phyloP scores from a whole-genome alignment of 345 rosid species.

The Rhizophora mangle region DNA sequence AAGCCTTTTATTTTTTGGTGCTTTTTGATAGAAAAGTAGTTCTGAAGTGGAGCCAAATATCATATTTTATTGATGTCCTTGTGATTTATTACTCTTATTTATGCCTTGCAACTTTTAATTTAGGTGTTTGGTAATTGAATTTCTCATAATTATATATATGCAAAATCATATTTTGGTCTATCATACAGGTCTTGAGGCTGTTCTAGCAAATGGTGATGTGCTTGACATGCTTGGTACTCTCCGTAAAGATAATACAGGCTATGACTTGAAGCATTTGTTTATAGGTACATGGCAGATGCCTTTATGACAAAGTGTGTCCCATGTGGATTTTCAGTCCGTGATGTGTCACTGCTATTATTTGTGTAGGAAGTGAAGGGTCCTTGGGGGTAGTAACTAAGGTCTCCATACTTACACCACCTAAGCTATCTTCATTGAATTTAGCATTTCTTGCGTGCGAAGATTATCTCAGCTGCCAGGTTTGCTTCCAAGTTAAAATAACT shows the following conservation, averaged over 20 bases:
- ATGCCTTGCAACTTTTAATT: too few relatives aligned
- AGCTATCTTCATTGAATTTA: slow-evolving; percentile 71
- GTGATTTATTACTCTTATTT: too few relatives aligned
- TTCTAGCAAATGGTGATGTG: slow-evolving; percentile 83
- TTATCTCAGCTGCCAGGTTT: slow-evolving; percentile 86
- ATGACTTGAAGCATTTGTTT: slow-evolving; percentile 91
- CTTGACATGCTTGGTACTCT: slow-evolving; percentile 92
- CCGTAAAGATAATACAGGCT: slow-evolving; percentile 97
- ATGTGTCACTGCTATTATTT: slow-evolving; percentile 11
- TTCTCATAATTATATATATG: not conserved
- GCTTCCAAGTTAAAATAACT: not conserved
- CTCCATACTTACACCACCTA: slow-evolving; percentile 82
- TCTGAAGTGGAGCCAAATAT: too few relatives aligned
- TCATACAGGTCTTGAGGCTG: slow-evolving; percentile 77
- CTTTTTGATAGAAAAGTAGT: too few relatives aligned
- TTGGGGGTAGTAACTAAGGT: slow-evolving; percentile 92
- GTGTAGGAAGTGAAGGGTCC: slow-evolving; percentile 92
- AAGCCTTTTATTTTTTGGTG: too few relatives aligned
- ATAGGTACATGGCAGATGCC: slow-evolving; percentile 48
- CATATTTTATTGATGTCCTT: too few relatives aligned
- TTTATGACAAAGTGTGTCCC: slow-evolving; percentile 8
- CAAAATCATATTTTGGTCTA: slow-evolving; percentile 3
- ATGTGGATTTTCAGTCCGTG: slow-evolving; percentile 5
- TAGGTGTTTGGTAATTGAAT: too few relatives aligned
- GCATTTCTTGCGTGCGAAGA: slow-evolving; percentile 89